Base-by-base conservation (phyloP, 2,329 filamentous ascomycete species). In the Verticillium dahliae region DNA sequence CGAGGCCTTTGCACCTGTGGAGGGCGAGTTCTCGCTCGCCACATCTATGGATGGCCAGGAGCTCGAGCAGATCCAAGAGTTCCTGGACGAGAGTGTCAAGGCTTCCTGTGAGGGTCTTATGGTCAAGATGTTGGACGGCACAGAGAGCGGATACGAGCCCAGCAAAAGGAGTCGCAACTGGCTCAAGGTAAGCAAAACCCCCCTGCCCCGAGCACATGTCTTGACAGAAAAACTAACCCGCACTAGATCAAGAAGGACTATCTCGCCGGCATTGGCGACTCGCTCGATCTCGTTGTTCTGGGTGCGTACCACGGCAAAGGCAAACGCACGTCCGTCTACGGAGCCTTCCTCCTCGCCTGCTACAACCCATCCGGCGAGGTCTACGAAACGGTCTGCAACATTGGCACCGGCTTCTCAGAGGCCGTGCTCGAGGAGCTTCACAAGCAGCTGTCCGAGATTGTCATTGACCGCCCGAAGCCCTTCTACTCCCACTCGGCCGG, bases 51-150 rank as follows among this genome's bases (percentile, higher is more conserved):
- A 99, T 71, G 91, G 91, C 11, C 90, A 89, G 69, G 91, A 97
- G 67, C 82, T 99, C 3, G 94, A 98, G 60, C 91, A 96, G 70
- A 99, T 99, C 60, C 94, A 98, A 71, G 83, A 82, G 1, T 90
- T 99, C 69, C 82, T 99, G 2, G 95, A 99, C 70, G 94, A 98
- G 62, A 95, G 91, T 69, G 90, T 99, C 66, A 97, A 97, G 75
- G 91, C 93, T 2, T 96, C 92, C 0, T 99, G 95, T 71, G 95
- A 99, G 79, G 95, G 95, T 11, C 81, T 99, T 60, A 99, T 99
- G 95, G 95, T 99, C 14, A 99, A 99, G 80, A 99, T 99, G 95
- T 78, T 99, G 62, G 94, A 98, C 73, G 95, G 94, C 0, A 80
- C 85, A 6, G 94, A 97, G 75, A 96, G 91, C 68, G 91, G 91